phyloP scores from a whole-genome alignment of 139 green algal genomes.

The Haematococcus lacustris region DNA sequence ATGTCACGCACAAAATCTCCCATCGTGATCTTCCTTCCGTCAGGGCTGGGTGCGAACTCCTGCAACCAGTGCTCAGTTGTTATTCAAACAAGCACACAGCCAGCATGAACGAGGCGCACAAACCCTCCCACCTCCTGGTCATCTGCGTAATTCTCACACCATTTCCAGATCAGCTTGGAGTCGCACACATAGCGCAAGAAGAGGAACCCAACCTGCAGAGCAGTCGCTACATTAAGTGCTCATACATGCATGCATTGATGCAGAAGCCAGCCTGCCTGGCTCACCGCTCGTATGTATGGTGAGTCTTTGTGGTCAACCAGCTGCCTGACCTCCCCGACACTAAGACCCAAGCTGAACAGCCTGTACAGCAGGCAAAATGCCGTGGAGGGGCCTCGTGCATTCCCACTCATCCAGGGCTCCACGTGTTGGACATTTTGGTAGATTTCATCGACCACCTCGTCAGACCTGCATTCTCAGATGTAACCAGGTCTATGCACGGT shows the following conservation, averaged over 20 bases:
- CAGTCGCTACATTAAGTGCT: neutral
- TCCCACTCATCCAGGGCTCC: constrained; percentile 96
- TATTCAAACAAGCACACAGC: neutral
- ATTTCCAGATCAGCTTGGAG: constrained; percentile 79
- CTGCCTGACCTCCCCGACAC: constrained; percentile 50
- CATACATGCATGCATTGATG: neutral
- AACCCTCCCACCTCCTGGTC: constrained; percentile 70
- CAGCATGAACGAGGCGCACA: neutral
- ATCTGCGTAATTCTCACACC: constrained; percentile 70
- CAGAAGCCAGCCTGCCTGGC: neutral
- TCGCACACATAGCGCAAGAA: constrained; percentile 88
- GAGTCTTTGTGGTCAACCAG: constrained; percentile 86
- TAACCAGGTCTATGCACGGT: no score
- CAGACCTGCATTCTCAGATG: constrained; percentile 54
- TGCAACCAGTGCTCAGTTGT: constrained; percentile 27
- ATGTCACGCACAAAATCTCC: constrained; percentile 82
- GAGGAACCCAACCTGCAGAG: constrained; percentile 79
- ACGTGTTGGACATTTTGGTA: constrained; percentile 75
- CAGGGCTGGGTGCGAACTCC: constrained; percentile 62
- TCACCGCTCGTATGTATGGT: constrained; percentile 89
- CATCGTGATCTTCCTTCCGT: constrained; percentile 65
- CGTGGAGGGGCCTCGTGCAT: constrained; percentile 83
- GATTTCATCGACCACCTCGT: constrained; percentile 84
- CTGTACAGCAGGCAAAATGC: constrained; percentile 89
- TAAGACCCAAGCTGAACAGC: constrained; percentile 71